A percentile compares a stretch with the other conserved stretches of the same genome.
phyloP scores from a whole-genome alignment of 257 asterid species.

The Cynanchum wilfordii region DNA sequence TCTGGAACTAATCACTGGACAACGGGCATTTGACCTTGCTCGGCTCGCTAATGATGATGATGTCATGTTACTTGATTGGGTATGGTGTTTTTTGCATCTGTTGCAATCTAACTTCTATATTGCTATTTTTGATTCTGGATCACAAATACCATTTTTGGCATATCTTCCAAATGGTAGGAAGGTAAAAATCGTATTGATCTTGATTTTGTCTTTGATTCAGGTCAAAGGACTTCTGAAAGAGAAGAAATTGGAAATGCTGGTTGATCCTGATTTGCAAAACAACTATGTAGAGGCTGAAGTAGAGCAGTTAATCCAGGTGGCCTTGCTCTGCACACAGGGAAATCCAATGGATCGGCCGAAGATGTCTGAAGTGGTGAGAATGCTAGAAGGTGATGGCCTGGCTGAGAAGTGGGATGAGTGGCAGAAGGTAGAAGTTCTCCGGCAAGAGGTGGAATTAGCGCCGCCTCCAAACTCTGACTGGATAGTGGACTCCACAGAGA shows the following conservation, averaged over 20 bases:
- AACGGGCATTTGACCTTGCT: conserved; percentile 53
- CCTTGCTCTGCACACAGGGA: conserved; percentile 47
- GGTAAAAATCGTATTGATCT: neutral
- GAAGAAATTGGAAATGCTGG: conserved; percentile 47
- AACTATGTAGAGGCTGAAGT: conserved; percentile 45
- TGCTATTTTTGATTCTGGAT: neutral
- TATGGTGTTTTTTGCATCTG: conserved; percentile 15
- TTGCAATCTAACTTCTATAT: neutral
- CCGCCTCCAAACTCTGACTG: conserved; percentile 42
- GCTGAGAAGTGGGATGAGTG: conserved; percentile 60
- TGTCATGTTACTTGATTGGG: conserved; percentile 60
- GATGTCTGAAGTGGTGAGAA: conserved; percentile 51
- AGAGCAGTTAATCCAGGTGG: conserved; percentile 50
- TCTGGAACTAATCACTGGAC: conserved; percentile 49
- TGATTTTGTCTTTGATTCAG: conserved; percentile 19
- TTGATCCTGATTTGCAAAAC: conserved; percentile 47
- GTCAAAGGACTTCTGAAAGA: conserved; percentile 49
- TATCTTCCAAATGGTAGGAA: neutral
- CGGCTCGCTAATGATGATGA: conserved; percentile 56
- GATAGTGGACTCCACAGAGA: conserved; percentile 50
- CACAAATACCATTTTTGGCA: neutral
- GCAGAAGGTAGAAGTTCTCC: conserved; percentile 58
- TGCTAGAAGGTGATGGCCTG: conserved; percentile 53
- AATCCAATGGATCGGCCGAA: conserved; percentile 49
- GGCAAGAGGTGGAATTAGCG: conserved; percentile 44